Base-by-base conservation (phyloP, 106 monocot genomes). In the Allium cepa region DNA sequence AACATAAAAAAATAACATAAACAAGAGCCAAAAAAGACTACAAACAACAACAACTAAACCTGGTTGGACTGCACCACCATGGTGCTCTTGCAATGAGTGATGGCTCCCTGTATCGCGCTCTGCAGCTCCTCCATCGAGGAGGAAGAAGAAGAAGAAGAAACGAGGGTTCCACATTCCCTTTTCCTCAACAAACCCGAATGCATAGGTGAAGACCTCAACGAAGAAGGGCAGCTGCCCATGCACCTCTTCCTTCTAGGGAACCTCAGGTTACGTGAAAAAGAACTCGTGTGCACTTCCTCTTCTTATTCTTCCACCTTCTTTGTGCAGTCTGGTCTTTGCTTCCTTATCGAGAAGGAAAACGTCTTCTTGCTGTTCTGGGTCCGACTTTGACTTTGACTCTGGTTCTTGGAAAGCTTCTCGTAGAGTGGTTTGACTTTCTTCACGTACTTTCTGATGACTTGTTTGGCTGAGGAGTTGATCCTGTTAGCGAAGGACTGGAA, bases 91-190 rank as follows among this genome's bases (percentile, higher is more conserved):
- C 94, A 94, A 63, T 94, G 90, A 0, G 94, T 84, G 26, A 94
- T 94, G 15, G 94, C 94, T 3, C 90, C 90, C 58, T 94, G 84
- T 26, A 94, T 87, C 4, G 94, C 94, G 71, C 77, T 94, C 60
- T 94, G 94, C 63, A 94, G 76, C 78, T 94, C 94, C 77, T 90
- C 90, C 90, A 94, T 94, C 2, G 94, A 85, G 3, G 84, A 83
- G 7, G 83, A 67, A 3, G 82, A 66, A 1, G 73, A 56, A 0
- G 56, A 53, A 16, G 8, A 67, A 27, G 6, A 26, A 26, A 61
- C 61, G 22, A 62, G 59, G 36, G 53, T 60, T 0, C 60, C 10
- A 18, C 68, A 58, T 46, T 60, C 63, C 1, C 71, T 63, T 8
- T 59, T 47, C 50, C 16, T 36, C 60, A 94, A 75, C 53, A 94